A percentile compares a stretch with the other conserved stretches of the same genome.
Conservation (phyloP, 805 yeast genomes). For the Cyberlindnera meyerae region DNA sequence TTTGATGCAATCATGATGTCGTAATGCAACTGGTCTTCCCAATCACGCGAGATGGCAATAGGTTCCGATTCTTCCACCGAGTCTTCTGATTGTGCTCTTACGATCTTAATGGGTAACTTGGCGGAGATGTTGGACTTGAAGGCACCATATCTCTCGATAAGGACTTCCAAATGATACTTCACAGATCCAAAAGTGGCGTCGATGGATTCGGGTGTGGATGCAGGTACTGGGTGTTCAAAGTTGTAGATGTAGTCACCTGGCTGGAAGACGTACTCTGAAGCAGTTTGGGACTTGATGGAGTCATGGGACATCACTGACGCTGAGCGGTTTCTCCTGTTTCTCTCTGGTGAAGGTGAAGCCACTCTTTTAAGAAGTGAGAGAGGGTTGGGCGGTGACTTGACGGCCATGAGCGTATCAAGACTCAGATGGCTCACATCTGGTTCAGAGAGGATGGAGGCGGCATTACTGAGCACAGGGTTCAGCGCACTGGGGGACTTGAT, state of each 20-base stretch:
- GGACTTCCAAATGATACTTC: slow-evolving; percentile 61
- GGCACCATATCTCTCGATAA: slow-evolving; percentile 73
- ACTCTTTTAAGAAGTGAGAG: slow-evolving; percentile 23
- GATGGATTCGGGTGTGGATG: slow-evolving; percentile 77
- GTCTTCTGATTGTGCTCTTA: slow-evolving; percentile 72
- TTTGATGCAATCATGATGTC: slow-evolving; percentile 91
- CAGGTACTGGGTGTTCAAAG: slow-evolving; percentile 83
- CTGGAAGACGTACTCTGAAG: slow-evolving; percentile 41
- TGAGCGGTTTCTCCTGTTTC: slow-evolving; percentile 14
- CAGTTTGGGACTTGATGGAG: slow-evolving; percentile 1
- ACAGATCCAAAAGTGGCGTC: slow-evolving; percentile 80
- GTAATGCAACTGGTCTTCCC: slow-evolving; percentile 90
- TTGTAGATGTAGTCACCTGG: slow-evolving; percentile 93
- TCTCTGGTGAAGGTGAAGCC: slow-evolving; percentile 24
- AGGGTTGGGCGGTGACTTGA: slow-evolving; percentile 13
- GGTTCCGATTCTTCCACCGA: slow-evolving; percentile 91
- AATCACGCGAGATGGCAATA: slow-evolving; percentile 79
- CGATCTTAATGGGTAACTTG: slow-evolving; percentile 54
- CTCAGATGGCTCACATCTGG: slow-evolving; percentile 23
- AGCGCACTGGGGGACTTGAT: slow-evolving; percentile 11
- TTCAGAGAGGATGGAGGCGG: slow-evolving; percentile 2
- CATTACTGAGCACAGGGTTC: slow-evolving; percentile 3
- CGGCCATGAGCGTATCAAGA: slow-evolving; percentile 20
- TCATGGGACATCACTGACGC: slow-evolving; percentile 7
- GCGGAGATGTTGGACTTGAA: slow-evolving; percentile 76